These are phyloP conservation scores for Posidonia australis DNA, from an alignment of 106 monocot species.

Conservation along the genomic window DNA sequence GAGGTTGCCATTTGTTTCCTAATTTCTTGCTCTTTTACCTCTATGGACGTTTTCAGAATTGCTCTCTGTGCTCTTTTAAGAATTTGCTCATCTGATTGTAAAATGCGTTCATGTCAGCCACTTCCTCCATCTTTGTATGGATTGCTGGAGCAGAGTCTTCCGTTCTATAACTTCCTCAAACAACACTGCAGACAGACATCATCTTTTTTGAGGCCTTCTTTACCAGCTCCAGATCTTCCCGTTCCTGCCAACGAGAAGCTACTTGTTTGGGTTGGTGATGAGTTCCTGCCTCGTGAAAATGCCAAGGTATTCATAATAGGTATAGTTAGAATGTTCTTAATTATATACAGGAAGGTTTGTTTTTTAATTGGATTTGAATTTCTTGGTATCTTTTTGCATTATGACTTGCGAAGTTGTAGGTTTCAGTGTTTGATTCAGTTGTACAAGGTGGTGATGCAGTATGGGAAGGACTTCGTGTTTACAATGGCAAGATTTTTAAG, in stretches of 20 bases:
- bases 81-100: too few species aligned
- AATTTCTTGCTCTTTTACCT: too few species aligned
- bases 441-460: slow-evolving; percentile 99
- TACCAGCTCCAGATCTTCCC: slow-evolving; percentile 67
- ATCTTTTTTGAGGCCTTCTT: slow-evolving; percentile 33
- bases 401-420: slow-evolving; percentile 22
- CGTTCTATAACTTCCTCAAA: slow-evolving; percentile 92
- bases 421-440: slow-evolving; percentile 96
- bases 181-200: slow-evolving; percentile 26
- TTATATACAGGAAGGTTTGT: background rate
- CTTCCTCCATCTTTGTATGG: slow-evolving; percentile 62
- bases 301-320: slow-evolving; percentile 50
- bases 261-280: slow-evolving; percentile 92
- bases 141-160: slow-evolving; percentile 78
- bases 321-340: too few species aligned
- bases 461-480: slow-evolving; percentile 94
- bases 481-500: slow-evolving; percentile 81
- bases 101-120: slow-evolving; percentile 24
- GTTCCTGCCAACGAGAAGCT: slow-evolving; percentile 78
- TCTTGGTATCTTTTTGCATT: slow-evolving; percentile 1
- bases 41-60: too few species aligned
- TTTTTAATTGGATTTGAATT: background rate
- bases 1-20: too few species aligned
- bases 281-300: slow-evolving; percentile 68
- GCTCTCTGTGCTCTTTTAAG: too few species aligned